Conservation (phyloP, 1,284 basidiomycete species). For the Termitomyces sp. region DNA sequence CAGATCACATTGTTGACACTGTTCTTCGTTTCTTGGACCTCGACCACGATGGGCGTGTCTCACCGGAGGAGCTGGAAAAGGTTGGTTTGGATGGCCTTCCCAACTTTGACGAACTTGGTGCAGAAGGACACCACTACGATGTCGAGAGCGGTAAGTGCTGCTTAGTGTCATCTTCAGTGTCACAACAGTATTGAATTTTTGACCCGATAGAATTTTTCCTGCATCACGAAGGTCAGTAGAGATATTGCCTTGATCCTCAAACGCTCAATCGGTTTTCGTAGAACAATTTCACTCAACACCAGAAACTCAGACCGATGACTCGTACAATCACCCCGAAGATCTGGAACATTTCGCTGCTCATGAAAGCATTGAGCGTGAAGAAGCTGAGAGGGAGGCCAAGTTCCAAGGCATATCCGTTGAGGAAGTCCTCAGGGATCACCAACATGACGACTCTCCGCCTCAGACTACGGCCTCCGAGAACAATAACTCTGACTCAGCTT, state of each 20-base stretch:
- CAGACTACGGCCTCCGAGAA: not conserved
- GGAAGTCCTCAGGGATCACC: conserved; percentile 55
- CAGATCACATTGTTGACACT: conserved; percentile 72
- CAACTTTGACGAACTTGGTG: conserved; percentile 83
- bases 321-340: conserved; percentile 92
- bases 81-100: conserved; percentile 81
- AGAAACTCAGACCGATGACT: conserved; percentile 94
- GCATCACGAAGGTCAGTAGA: conserved; percentile 78
- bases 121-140: conserved; percentile 91
- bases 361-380: conserved; percentile 80
- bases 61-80: conserved; percentile 74
- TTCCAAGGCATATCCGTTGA: conserved; percentile 78
- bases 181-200: not conserved
- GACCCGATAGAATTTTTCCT: conserved; percentile 71
- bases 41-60: conserved; percentile 74
- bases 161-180: not conserved
- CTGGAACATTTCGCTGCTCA: conserved; percentile 86
- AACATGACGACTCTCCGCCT: conserved; percentile 25
- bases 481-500: conserved; percentile 21
- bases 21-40: conserved; percentile 78
- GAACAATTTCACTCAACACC: conserved; percentile 93
- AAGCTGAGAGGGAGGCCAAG: conserved; percentile 78
- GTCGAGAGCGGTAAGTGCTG: conserved; percentile 68
- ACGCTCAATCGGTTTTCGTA: conserved; percentile 20
- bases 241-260: not conserved